Evolutionary conservation across 441 rosid genomes (phyloP), one percentile per base, ranked within the genome.

Genomic region (Adansonia gregorii): DNA sequence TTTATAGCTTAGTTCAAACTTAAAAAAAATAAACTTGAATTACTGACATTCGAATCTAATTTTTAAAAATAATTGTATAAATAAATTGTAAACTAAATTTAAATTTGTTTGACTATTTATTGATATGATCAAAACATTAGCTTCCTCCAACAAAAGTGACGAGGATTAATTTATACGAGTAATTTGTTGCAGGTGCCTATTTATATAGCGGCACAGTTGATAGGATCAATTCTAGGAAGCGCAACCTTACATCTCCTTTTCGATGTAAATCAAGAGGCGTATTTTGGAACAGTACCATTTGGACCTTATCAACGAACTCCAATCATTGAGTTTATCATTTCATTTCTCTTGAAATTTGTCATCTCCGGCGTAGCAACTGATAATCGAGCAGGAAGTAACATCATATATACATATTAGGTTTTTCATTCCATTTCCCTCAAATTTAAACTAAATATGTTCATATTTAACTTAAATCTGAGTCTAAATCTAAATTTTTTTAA

Each of bases 281-380:
- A 54, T 24, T 84, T 84, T 7, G 90, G 90, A 64, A 88, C 88
- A 52, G 67, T 80, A 20, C 91, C 91, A 0, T 49, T 79, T 52
- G 85, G 86, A 45, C 65, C 88, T 8, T 20, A 71, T 24, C 20
- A 24, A 0, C 82, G 77, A 3, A 80, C 93, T 10, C 79, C 86
- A 0, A 72, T 83, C 5, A 35, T 89, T 51, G 91, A 86, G 76
- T 81, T 85, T 80, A 81, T 89, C 35, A 68, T 85, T 31, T 85
- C 90, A 20, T 88, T 84, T 61, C 79, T 85, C 43, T 64, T 88
- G 14, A 86, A 86, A 89, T 89, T 86, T 49, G 84, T 88, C 51
- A 74, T 89, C 6, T 88, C 91, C 0, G 88, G 87, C 1, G 88
- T 88, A 0, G 88, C 87, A 17, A 88, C 93, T 0, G 89, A 89